phyloP scores from a whole-genome alignment of 305 asterid species.

The Solanum hybrid region DNA sequence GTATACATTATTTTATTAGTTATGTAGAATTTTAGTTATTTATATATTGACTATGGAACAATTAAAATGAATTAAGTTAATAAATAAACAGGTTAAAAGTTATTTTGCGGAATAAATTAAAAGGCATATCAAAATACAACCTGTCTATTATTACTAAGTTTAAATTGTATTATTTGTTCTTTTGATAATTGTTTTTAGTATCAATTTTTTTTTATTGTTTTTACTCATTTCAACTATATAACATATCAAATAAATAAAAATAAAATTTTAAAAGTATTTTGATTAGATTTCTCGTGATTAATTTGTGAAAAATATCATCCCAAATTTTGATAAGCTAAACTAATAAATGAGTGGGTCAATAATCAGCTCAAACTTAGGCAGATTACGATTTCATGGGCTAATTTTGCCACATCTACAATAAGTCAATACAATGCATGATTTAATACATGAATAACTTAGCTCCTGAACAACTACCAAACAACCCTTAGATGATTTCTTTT shows the following conservation, averaged over 20 bases:
- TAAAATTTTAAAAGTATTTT: no score
- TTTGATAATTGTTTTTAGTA: no score
- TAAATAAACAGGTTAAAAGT: background rate
- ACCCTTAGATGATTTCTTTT: background rate
- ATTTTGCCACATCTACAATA: background rate
- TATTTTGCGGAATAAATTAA: background rate
- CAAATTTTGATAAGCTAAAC: background rate
- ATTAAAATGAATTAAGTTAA: no score
- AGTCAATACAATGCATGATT: background rate
- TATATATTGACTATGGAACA: background rate
- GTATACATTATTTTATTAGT: no score
- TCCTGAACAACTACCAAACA: background rate
- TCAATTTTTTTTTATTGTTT: no score
- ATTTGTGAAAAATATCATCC: background rate
- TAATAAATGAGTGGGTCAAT: background rate
- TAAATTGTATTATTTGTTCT: background rate
- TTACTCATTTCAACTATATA: background rate
- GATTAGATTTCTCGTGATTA: background rate
- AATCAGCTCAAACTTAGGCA: background rate
- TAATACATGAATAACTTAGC: background rate
- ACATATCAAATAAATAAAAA: background rate
- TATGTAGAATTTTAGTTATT: no score
- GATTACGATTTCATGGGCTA: fast-evolving
- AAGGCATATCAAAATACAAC: background rate
- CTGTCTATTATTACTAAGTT: background rate